A percentile compares a stretch with the other conserved stretches of the same genome.
Evolutionary conservation across 139 green algal genomes (phyloP).

Genomic region (Bryopsis sp.): DNA sequence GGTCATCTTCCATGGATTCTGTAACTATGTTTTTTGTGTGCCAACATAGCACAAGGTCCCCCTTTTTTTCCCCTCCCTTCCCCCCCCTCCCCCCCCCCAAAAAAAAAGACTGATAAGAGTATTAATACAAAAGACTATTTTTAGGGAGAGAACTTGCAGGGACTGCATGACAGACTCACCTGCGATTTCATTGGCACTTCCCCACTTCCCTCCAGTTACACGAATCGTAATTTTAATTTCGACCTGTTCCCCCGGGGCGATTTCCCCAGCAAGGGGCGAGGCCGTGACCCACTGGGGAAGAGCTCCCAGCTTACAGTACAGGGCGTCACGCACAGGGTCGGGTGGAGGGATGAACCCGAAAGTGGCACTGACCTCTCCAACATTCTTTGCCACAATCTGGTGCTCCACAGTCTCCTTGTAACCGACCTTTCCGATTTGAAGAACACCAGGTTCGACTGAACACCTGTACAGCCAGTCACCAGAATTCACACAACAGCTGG

Average conservation of each 20-base stretch:
- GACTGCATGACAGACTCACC: not conserved
- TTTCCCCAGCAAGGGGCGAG: not conserved
- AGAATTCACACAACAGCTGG: too few relatives aligned
- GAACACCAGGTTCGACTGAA: too few relatives aligned
- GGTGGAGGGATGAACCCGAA: conserved; percentile 3
- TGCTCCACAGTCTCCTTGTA: not conserved
- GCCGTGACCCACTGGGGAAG: not conserved
- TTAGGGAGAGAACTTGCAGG: too few relatives aligned
- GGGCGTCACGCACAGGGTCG: not conserved
- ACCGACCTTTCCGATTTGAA: too few relatives aligned
- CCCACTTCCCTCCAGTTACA: not conserved
- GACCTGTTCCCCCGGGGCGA: not conserved
- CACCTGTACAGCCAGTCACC: too few relatives aligned
- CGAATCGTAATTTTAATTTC: not conserved
- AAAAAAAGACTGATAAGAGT: too few relatives aligned
- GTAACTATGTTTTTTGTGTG: too few relatives aligned
- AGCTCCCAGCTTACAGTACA: not conserved
- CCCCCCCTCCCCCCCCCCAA: too few relatives aligned
- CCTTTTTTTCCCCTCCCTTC: too few relatives aligned
- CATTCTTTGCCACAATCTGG: not conserved
- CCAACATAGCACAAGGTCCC: too few relatives aligned
- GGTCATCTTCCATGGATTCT: too few relatives aligned
- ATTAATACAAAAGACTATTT: too few relatives aligned
- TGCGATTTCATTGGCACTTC: not conserved
- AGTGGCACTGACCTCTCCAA: not conserved